Evolutionary conservation across 1,284 basidiomycete genomes (phyloP).

Genomic region (Microbotryum intermedium): DNA sequence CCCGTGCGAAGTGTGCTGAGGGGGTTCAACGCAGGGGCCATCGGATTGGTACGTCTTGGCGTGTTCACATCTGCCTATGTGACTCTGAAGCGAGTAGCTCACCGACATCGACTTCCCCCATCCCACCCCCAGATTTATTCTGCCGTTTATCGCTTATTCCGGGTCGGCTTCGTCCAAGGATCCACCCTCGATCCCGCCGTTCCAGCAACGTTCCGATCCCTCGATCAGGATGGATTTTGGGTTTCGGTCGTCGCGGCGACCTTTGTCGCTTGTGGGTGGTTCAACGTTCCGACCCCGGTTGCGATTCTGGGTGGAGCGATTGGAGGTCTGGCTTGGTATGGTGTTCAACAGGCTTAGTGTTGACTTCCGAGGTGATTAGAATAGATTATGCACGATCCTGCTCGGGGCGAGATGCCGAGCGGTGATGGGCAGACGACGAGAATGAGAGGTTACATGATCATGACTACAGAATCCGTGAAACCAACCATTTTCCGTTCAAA

Average conservation of each 20-base stretch:
- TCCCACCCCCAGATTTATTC: conserved; percentile 42
- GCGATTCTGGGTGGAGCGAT: conserved; percentile 40
- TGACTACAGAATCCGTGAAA: too few species aligned
- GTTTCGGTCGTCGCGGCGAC: conserved; percentile 40
- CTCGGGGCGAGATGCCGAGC: too few species aligned
- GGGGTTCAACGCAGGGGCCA: conserved; percentile 51
- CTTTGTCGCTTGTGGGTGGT: conserved; percentile 38
- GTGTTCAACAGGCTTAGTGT: conserved; percentile 29
- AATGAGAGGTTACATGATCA: too few species aligned
- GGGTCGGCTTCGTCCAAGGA: conserved; percentile 34
- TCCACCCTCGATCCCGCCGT: conserved; percentile 35
- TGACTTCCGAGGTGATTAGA: background rate
- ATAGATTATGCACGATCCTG: too few species aligned
- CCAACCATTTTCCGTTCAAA: too few species aligned
- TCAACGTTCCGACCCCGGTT: conserved; percentile 39
- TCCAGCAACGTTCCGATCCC: conserved; percentile 28
- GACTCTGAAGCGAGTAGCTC: too few species aligned
- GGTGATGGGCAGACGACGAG: too few species aligned
- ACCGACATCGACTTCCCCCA: too few species aligned
- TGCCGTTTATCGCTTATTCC: conserved; percentile 49
- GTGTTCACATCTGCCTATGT: too few species aligned
- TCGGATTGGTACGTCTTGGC: conserved; percentile 40
- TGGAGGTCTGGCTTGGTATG: conserved; percentile 43
- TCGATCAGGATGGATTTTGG: conserved; percentile 45
- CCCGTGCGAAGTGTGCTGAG: conserved; percentile 45